A percentile compares a stretch with the other conserved stretches of the same genome.
Evolutionary conservation across 2,329 filamentous ascomycete genomes (phyloP).

Genomic region (Rhynchosporium graminicola): DNA sequence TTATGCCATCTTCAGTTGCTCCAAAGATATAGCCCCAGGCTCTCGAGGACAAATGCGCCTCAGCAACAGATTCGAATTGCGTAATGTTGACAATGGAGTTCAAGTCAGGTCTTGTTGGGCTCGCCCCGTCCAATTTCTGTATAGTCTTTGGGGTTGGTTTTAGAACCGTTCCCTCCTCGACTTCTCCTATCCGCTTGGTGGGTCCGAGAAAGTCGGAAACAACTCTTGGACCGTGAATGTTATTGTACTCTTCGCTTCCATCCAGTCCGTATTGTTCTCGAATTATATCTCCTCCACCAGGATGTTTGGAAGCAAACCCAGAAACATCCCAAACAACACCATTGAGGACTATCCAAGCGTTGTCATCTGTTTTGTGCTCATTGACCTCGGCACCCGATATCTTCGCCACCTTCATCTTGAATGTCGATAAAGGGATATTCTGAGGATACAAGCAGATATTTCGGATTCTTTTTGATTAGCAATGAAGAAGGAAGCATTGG

Average conservation of each 20-base stretch:
- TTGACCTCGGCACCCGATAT: slow-evolving; percentile 14
- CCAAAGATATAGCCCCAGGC: slow-evolving; percentile 67
- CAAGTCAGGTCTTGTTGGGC: slow-evolving; percentile 5
- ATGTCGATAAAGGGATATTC: not conserved
- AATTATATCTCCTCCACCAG: slow-evolving; percentile 55
- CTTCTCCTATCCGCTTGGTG: slow-evolving; percentile 10
- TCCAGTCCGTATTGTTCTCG: slow-evolving; percentile 50
- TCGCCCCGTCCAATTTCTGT: not conserved
- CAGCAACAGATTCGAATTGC: slow-evolving; percentile 55
- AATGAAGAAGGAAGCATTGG: not conserved
- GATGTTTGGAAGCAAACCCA: slow-evolving; percentile 60
- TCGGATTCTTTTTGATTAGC: not conserved
- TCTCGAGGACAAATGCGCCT: slow-evolving; percentile 55
- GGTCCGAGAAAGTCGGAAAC: slow-evolving; percentile 9
- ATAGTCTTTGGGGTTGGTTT: not conserved
- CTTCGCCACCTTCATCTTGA: slow-evolving; percentile 1
- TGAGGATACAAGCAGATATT: not conserved
- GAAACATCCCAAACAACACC: slow-evolving; percentile 66
- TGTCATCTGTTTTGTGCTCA: slow-evolving; percentile 29
- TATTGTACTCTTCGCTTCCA: slow-evolving; percentile 52
- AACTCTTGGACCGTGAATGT: slow-evolving; percentile 13
- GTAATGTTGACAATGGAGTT: slow-evolving; percentile 11
- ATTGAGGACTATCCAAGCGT: slow-evolving; percentile 70
- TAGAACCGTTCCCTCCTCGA: not conserved
- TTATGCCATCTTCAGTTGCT: slow-evolving; percentile 65